Base-by-base conservation (phyloP, 768 basidiomycete species). In the Hydnomerulius pinastri region DNA sequence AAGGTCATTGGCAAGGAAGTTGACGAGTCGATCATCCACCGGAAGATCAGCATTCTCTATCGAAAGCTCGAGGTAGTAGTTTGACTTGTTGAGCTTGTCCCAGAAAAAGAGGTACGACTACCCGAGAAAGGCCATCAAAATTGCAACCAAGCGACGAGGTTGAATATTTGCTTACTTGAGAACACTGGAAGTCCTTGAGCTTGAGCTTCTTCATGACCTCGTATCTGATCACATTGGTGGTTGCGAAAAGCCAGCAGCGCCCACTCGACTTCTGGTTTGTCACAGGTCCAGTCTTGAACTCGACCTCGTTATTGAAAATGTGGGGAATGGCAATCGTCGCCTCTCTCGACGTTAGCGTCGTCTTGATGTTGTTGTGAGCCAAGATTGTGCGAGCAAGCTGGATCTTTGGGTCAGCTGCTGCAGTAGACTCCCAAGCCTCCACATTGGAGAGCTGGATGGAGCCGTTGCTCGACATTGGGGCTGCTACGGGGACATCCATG, bases 231-330 rank as follows among this genome's bases (percentile, higher is more conserved):
- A 92, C 80, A 68, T 92, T 92, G 54, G 92, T 94, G 6, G 91
- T 90, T 2, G 94, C 90, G 66, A 98, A 98, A 7, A 97, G 76
- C 95, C 96, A 98, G 74, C 95, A 98, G 40, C 95, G 77, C 1
- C 95, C 95, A 50, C 86, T 90, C 64, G 78, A 83, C 72, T 85
- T 88, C 80, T 96, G 93, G 69, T 87, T 81, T 11, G 92, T 94
- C 55, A 94, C 74, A 9, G 92, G 92, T 2, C 78, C 81, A 1
- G 92, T 85, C 76, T 90, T 88, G 72, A 87, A 87, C 47, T 86
- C 86, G 18, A 97, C 63, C 54, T 82, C 75, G 57, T 83, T 77
- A 68, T 93, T 95, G 77, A 95, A 97, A 45, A 95, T 77, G 66
- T 91, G 88, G 38, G 76, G 70, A 63, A 90, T 86, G 3, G 78